A percentile compares a stretch with the other conserved stretches of the same genome.
Evolutionary conservation across 768 basidiomycete genomes (phyloP).

Genomic region (Pisolithus marmoratus): DNA sequence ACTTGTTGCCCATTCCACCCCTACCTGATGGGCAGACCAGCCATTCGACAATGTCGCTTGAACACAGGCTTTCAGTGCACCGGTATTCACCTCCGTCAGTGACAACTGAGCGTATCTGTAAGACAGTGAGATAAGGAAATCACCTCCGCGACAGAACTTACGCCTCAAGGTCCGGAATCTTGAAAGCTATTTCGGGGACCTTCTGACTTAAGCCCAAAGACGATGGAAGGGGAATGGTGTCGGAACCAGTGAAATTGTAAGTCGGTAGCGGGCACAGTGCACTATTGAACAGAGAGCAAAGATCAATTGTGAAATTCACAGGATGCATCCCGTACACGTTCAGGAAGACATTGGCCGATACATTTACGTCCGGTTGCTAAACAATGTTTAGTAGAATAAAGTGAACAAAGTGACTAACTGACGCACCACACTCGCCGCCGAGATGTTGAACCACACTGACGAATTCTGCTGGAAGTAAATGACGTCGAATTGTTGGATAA

Average conservation of each 20-base stretch:
- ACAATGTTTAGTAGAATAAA: constrained; percentile 11
- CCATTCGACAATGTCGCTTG: constrained; percentile 92
- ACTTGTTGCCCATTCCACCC: constrained; percentile 76
- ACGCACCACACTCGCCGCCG: constrained; percentile 81
- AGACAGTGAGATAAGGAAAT: constrained; percentile 2
- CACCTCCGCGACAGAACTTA: constrained; percentile 8
- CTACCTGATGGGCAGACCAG: constrained; percentile 67
- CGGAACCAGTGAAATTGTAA: constrained; percentile 85
- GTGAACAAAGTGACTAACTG: not conserved
- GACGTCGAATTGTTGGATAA: constrained; percentile 74
- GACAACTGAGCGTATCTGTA: constrained; percentile 64
- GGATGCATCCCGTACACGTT: constrained; percentile 86
- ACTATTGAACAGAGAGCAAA: constrained; percentile 74
- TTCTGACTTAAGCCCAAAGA: constrained; percentile 48
- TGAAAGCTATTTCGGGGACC: constrained; percentile 78
- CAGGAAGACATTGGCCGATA: constrained; percentile 74
- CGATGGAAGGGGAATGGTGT: constrained; percentile 58
- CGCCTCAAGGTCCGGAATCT: constrained; percentile 88
- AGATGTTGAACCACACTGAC: constrained; percentile 79
- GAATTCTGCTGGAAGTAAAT: constrained; percentile 64
- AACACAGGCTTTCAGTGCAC: constrained; percentile 78
- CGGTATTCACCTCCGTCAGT: constrained; percentile 62
- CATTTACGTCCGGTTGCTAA: constrained; percentile 71
- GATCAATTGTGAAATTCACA: constrained; percentile 79
- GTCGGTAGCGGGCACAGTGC: constrained; percentile 77